Percentiles rank a stretch among this genome's conserved stretches.
Evolutionary conservation across 1,139 yeast species (phyloP).

Genomic region (Candida pseudocylindracea): DNA sequence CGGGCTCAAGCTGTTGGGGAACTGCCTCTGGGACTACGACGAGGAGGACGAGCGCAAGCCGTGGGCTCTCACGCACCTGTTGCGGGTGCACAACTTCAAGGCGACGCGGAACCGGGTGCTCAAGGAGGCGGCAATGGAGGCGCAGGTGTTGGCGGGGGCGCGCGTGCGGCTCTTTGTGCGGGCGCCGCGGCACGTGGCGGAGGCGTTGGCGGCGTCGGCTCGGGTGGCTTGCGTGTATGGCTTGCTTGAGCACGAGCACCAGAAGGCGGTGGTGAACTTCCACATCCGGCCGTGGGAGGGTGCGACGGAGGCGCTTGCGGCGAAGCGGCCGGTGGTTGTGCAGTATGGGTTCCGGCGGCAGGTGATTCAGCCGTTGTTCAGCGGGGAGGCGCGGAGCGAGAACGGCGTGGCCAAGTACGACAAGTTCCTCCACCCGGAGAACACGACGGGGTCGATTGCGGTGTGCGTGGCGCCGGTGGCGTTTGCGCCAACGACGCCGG

Average conservation of each 20-base stretch:
- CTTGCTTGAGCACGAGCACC: slow-evolving; percentile 68
- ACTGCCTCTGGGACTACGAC: slow-evolving; percentile 73
- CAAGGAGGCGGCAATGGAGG: slow-evolving; percentile 36
- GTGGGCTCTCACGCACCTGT: slow-evolving; percentile 49
- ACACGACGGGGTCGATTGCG: slow-evolving; percentile 1
- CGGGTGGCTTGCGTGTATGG: slow-evolving; percentile 48
- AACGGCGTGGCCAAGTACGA: slow-evolving; percentile 81
- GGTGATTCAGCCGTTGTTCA: slow-evolving; percentile 65
- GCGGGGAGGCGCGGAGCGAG: slow-evolving; percentile 53
- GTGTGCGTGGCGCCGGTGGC: slow-evolving; percentile 57
- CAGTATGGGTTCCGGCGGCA: slow-evolving; percentile 91
- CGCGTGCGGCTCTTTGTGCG: slow-evolving; percentile 34
- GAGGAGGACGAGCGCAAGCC: slow-evolving; percentile 67
- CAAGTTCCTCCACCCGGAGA: slow-evolving; percentile 66
- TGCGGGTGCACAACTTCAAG: slow-evolving; percentile 57
- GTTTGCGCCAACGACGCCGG: slow-evolving; percentile 68
- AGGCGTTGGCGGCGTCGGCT: slow-evolving; percentile 14
- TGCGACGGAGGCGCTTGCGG: slow-evolving; percentile 61
- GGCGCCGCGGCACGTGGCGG: slow-evolving; percentile 31
- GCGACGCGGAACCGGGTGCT: slow-evolving; percentile 50
- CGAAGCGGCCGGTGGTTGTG: slow-evolving; percentile 57
- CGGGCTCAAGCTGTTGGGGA: slow-evolving; percentile 66
- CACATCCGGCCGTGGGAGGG: slow-evolving; percentile 79
- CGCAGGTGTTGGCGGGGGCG: slow-evolving; percentile 47
- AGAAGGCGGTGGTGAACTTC: slow-evolving; percentile 63